A percentile compares a stretch with the other conserved stretches of the same genome.
Conservation (phyloP, 2,329 filamentous ascomycete genomes). For the Magnaporthiopsis poae region DNA sequence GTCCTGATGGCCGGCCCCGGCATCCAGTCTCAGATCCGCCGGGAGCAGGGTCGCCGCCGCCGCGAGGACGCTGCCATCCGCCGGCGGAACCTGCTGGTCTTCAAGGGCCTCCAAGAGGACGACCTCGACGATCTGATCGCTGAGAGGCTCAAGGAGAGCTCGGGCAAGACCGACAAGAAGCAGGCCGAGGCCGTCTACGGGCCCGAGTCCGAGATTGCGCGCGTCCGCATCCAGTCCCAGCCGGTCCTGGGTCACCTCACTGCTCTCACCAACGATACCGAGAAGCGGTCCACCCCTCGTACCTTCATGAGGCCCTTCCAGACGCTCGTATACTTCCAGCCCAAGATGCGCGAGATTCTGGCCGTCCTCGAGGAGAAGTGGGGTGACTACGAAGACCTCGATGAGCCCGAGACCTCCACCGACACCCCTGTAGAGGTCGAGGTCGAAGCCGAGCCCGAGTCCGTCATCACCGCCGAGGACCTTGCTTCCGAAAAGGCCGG, state of each 20-base stretch:
- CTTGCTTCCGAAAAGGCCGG: not conserved
- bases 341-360: slow-evolving; percentile 30
- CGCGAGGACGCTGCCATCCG: not conserved
- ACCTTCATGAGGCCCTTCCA: slow-evolving; percentile 34
- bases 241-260: slow-evolving; percentile 28
- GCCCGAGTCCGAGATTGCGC: slow-evolving; percentile 12
- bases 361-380: slow-evolving; percentile 19
- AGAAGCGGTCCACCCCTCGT: slow-evolving; percentile 23
- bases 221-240: slow-evolving; percentile 32
- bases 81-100: not conserved
- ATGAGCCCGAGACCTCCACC: not conserved
- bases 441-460: not conserved
- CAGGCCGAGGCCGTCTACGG: slow-evolving; percentile 15
- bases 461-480: not conserved
- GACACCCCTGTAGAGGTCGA: not conserved
- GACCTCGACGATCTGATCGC: not conserved
- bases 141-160: not conserved
- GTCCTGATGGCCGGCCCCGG: slow-evolving; percentile 19
- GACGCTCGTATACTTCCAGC: slow-evolving; percentile 30
- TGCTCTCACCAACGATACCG: slow-evolving; percentile 14
- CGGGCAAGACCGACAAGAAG: not conserved
- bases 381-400: slow-evolving; percentile 11
- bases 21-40: not conserved
- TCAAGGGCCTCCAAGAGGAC: not conserved
- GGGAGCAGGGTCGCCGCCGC: slow-evolving; percentile 1